Evolutionary conservation across 495 filamentous ascomycete genomes (phyloP).

Genomic region (Jackrogersella multiformis): DNA sequence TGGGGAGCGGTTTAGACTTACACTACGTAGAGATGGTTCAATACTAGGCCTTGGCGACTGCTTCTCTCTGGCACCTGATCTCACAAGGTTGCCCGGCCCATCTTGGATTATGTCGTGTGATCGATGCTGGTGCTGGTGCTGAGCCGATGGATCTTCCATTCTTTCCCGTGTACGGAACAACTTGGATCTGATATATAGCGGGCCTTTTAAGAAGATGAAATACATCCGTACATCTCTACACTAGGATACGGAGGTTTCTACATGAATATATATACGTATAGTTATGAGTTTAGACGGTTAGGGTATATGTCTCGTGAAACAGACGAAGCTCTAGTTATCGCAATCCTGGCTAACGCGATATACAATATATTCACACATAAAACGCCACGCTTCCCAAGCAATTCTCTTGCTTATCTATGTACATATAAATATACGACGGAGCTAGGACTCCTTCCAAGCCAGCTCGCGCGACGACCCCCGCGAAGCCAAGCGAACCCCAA

Average conservation of each 20-base stretch:
- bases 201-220: too few species aligned
- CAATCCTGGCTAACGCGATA: too few species aligned
- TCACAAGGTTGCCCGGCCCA: not conserved
- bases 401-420: slow-evolving; percentile 12
- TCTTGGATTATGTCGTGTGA: not conserved
- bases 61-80: too few species aligned
- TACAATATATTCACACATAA: slow-evolving; percentile 2
- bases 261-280: too few species aligned
- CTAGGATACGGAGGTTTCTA: too few species aligned
- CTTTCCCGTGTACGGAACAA: slow-evolving; percentile 5
- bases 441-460: not conserved
- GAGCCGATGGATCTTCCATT: not conserved
- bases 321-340: not conserved
- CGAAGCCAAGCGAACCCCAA: slow-evolving; percentile 14
- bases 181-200: not conserved
- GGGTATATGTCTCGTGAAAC: not conserved
- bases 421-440: not conserved
- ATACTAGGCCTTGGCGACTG: not conserved
- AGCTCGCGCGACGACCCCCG: slow-evolving; percentile 12
- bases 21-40: too few species aligned
- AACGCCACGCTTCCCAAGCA: not conserved
- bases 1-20: too few species aligned
- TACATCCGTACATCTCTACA: too few species aligned
- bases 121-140: not conserved
- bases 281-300: too few species aligned